Evolutionary conservation across 2,329 filamentous ascomycete species (phyloP), one percentile per base, ranked within the genome.

Genomic region (Plectosphaerella cucumerina): DNA sequence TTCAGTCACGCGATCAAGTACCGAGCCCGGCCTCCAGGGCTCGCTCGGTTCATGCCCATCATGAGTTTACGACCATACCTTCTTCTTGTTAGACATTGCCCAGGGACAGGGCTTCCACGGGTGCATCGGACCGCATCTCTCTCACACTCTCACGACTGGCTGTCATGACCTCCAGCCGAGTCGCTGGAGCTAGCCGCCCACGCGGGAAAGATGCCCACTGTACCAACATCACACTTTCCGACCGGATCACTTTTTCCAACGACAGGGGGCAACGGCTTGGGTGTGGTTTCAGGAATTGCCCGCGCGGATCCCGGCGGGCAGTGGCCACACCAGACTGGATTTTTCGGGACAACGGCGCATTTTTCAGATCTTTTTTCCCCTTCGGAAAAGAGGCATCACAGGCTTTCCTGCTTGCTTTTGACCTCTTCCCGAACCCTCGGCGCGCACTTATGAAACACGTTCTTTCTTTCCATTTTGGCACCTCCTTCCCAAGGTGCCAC

Each of bases 1-100:
- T 12, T 12, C n/a, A 42, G 17, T 22, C 39, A n/a, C 49, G 47
- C 47, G 37, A 37, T 51, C 39, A 49, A 37, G 44, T 33, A 17
- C 18, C 39, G 49, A 52, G 51, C 56, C 53, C 51, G 49, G 55
- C 51, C 49, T 50, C 34, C 21, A 44, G 39, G 33, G 37, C 47
- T 44, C 47, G 54, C 61, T 58, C 6, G 55, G 59, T 57, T 55
- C 50, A 68, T 50, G 65, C 63, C 62, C 62, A 63, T 60, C 53
- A 68, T 59, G 65, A 67, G 59, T 51, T 51, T 54, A 48, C 23
- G 52, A 56, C 53, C 53, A 57, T 44, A 56, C 15, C 39, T 42
- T 42, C 39, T 42, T 42, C 39, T 42, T 18, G 17, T 42, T 42
- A 42, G 39, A 42, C 39, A 17, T 20, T 42, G 10, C 18, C 39